Conservation (phyloP, 805 yeast genomes). For the Saturnispora sekii region DNA sequence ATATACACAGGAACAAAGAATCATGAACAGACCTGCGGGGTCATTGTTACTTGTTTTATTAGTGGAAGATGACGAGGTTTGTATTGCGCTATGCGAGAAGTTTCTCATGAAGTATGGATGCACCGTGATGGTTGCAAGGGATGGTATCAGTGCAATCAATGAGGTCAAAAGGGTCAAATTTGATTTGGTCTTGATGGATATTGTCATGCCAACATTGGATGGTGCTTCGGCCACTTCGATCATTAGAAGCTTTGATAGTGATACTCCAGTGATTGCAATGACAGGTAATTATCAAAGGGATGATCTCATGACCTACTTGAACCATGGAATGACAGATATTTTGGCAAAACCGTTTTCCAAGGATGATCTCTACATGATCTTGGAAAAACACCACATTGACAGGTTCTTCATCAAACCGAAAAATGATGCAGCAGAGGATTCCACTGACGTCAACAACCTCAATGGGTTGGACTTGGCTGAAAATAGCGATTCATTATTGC, state of each 20-base stretch:
- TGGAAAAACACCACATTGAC: slow-evolving; percentile 61
- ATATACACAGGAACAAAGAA: slow-evolving; percentile 10
- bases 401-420: slow-evolving; percentile 21
- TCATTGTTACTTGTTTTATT: slow-evolving; percentile 54
- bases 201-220: slow-evolving; percentile 81
- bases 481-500: not conserved
- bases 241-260: slow-evolving; percentile 72
- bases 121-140: slow-evolving; percentile 84
- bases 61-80: slow-evolving; percentile 75
- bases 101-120: slow-evolving; percentile 84
- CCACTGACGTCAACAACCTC: not conserved
- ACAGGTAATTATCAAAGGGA: slow-evolving; percentile 81
- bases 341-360: slow-evolving; percentile 91
- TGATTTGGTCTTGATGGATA: slow-evolving; percentile 78
- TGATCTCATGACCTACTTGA: slow-evolving; percentile 69
- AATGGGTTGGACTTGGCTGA: not conserved
- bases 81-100: slow-evolving; percentile 74
- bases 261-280: slow-evolving; percentile 90
- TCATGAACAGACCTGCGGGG: slow-evolving; percentile 24
- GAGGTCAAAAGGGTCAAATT: slow-evolving; percentile 62
- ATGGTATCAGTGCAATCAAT: slow-evolving; percentile 82
- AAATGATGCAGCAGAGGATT: not conserved
- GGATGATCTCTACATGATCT: slow-evolving; percentile 68
- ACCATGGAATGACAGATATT: slow-evolving; percentile 88
- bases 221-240: slow-evolving; percentile 89